Percentiles rank a stretch among this genome's conserved stretches.
Conservation (phyloP, 169 alveolate genomes). For the Babesia gibsoni region DNA sequence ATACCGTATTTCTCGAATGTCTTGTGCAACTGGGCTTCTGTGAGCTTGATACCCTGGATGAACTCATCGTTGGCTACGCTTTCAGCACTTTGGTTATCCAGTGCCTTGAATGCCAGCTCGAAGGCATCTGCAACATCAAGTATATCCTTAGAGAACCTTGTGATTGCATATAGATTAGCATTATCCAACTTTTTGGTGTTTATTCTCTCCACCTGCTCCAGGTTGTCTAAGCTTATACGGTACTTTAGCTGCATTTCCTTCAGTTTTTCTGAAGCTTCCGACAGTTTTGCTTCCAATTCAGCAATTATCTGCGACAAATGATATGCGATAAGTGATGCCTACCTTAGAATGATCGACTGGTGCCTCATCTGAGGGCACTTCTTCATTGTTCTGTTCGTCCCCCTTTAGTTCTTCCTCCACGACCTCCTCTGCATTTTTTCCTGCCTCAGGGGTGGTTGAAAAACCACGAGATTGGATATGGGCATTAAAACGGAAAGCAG, state of each 20-base stretch:
- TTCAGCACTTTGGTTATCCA: constrained; percentile 52
- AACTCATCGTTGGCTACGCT: constrained; percentile 69
- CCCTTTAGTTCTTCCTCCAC: background rate
- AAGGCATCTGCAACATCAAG: constrained; percentile 87
- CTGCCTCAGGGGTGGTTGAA: no score
- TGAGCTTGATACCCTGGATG: constrained; percentile 83
- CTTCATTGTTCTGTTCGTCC: background rate
- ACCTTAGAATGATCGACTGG: constrained; percentile 19
- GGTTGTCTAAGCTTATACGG: constrained; percentile 76
- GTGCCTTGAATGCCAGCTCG: constrained; percentile 73
- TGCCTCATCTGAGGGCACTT: background rate
- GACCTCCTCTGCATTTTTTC: background rate
- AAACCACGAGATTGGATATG: no score
- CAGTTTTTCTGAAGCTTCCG: constrained; percentile 47
- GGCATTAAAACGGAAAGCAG: no score
- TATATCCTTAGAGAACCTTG: constrained; percentile 86
- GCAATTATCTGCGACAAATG: constrained; percentile 34
- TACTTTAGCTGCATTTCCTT: constrained; percentile 73
- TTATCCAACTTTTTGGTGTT: constrained; percentile 74
- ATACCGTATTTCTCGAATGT: constrained; percentile 82
- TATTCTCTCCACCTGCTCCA: constrained; percentile 78
- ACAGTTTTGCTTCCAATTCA: constrained; percentile 63
- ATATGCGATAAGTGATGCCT: background rate
- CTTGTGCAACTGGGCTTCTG: constrained; percentile 81
- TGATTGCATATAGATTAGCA: constrained; percentile 78